phyloP scores from a whole-genome alignment of 2,329 filamentous ascomycete species.

The Venturia aucupariae region DNA sequence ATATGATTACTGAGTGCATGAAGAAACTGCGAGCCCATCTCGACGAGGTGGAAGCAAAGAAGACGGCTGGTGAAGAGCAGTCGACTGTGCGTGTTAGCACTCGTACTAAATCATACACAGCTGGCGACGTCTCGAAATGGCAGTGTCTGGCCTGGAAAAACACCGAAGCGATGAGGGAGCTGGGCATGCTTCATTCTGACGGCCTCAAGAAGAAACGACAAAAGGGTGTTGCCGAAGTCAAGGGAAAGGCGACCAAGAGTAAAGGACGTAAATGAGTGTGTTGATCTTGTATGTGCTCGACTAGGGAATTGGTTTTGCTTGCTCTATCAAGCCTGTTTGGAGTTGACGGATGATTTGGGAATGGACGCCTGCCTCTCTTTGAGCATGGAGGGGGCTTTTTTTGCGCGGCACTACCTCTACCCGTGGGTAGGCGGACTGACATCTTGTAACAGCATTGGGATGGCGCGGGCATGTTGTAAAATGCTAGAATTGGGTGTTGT shows the following conservation, averaged over 20 bases:
- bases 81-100: constrained; percentile 46
- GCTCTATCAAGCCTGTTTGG: background rate
- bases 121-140: constrained; percentile 43
- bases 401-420: no score
- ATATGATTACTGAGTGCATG: constrained; percentile 73
- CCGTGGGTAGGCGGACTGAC: background rate
- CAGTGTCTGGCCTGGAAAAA: constrained; percentile 60
- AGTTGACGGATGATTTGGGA: constrained; percentile 2
- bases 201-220: constrained; percentile 28
- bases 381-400: background rate
- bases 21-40: constrained; percentile 67
- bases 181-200: constrained; percentile 51
- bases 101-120: constrained; percentile 50
- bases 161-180: constrained; percentile 46
- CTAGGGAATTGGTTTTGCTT: background rate
- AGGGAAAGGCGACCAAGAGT: constrained; percentile 16
- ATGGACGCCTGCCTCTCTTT: background rate
- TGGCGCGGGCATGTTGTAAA: background rate
- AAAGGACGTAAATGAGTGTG: constrained; percentile 21
- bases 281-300: background rate
- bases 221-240: constrained; percentile 29
- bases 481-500: background rate
- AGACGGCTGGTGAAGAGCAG: constrained; percentile 38
- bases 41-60: constrained; percentile 40
- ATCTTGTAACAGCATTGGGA: background rate